Evolutionary conservation across 139 green algal species (phyloP), one percentile per base, ranked within the genome.

Genomic region (Chlorella sp.): DNA sequence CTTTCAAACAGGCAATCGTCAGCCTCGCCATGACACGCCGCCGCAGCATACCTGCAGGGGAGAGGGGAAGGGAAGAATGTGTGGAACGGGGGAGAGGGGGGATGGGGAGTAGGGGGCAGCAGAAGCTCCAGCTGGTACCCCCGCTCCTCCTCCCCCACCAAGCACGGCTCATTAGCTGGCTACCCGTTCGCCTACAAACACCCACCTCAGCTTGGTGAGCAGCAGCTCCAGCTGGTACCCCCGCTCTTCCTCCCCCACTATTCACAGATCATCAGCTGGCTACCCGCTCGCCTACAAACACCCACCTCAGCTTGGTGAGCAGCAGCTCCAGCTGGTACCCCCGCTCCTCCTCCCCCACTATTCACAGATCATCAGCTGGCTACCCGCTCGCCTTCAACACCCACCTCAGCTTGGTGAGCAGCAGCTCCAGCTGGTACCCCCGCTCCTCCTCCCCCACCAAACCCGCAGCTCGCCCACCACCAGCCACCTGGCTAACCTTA

Each of bases 1-100:
- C 92, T 89, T 37, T 89, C 75, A 32, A 57, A 78, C 14, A 91
- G 61, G 34, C 77, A 78, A 61, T 86, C 80, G 16, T 75, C 81
- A 19, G 84, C 84, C n/a, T 82, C 90, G n/a, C 75, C 78, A 19
- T 87, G 84, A 24, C 84, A 81, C 37, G 88, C 80, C 7, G 88
- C 88, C 11, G 87, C 87, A 0, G 87, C 87, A 40, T 90, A 90
- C 77, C 86, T 90, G 57, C 77, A 30, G 15, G 64, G 64, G 11
- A 14, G 64, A 26, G 21, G 64, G 21, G 11, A 14, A 30, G 64
- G 64, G 22, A 14, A 2, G 64, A 7, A 73, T 73, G 22, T 26
- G 64, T 30, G 24, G 24, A 73, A 26, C 5, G 22, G 48, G 48
- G 48, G 7, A 5, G 48, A 57, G n/a, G n/a, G n/a, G n/a, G n/a